A percentile compares a stretch with the other conserved stretches of the same genome.
Conservation (phyloP, 1,284 basidiomycete genomes). For the Earliella scabrosa region DNA sequence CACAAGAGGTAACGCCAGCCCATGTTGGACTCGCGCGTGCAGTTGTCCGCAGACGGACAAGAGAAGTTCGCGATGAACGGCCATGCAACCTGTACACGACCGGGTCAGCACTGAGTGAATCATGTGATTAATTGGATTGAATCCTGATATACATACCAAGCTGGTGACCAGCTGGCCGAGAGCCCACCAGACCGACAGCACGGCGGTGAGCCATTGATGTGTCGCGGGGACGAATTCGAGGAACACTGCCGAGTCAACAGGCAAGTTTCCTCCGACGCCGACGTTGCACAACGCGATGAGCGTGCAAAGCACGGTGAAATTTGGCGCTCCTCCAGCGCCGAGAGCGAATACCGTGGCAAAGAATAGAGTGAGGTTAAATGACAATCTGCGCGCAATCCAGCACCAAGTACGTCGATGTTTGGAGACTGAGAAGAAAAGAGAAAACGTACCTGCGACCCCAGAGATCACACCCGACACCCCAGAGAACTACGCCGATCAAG, state of each 20-base stretch:
- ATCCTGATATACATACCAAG: slow-evolving; percentile 43
- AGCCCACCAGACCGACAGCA: slow-evolving; percentile 68
- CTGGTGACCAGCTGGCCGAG: slow-evolving; percentile 61
- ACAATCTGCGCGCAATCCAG: slow-evolving; percentile 52
- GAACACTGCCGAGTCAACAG: slow-evolving; percentile 81
- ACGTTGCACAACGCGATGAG: slow-evolving; percentile 60
- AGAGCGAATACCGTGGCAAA: slow-evolving; percentile 71
- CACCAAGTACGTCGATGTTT: slow-evolving; percentile 2
- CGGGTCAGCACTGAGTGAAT: background rate
- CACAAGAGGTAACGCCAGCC: slow-evolving; percentile 76
- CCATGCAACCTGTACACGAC: slow-evolving; percentile 49
- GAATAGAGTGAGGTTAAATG: slow-evolving; percentile 76
- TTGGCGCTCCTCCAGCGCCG: slow-evolving; percentile 59
- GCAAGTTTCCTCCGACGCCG: slow-evolving; percentile 71
- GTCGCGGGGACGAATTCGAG: slow-evolving; percentile 65
- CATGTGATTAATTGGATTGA: slow-evolving; percentile 21
- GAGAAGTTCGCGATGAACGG: slow-evolving; percentile 64
- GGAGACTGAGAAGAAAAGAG: too few relatives aligned
- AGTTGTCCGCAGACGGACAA: slow-evolving; percentile 44
- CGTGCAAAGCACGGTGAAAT: slow-evolving; percentile 52
- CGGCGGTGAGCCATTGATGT: slow-evolving; percentile 64
- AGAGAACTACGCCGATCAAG: slow-evolving; percentile 69
- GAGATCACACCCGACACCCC: slow-evolving; percentile 61
- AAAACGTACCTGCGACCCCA: slow-evolving; percentile 58
- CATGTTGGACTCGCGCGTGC: slow-evolving; percentile 52